Base-by-base conservation (phyloP, 257 asterid genomes). In the Nemophila menziesii region DNA sequence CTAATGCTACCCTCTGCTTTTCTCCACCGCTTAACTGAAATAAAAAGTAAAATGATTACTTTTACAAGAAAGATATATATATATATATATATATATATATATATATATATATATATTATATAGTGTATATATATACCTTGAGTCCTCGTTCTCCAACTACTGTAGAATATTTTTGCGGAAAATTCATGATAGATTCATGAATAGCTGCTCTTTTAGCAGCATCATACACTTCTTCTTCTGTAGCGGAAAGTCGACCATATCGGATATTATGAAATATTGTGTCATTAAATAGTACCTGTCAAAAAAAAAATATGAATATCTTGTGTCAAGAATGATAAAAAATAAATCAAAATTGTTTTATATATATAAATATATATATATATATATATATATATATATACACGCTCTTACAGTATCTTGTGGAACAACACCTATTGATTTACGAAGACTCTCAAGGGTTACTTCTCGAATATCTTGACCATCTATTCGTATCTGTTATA, bases 391-490 rank as follows among this genome's bases (percentile, higher is more conserved):
- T n/a, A n/a, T n/a, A n/a, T n/a, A n/a, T n/a, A n/a, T n/a, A n/a
- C n/a, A n/a, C n/a, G n/a, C n/a, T 69, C 98, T 90, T 68, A 90
- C 98, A 46, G 98, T 90, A 66, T 90, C 98, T 53, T 90, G 98
- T 46, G 98, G 98, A 75, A 90, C 98, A 49, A 90, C 89, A 16
- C 93, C 96, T 54, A 90, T 67, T 52, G 92, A 78, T 65, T 81
- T 79, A 58, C 98, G 79, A 48, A 90, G 98, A 71, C 96, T 85
- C 63, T 85, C 80, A 46, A 90, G 85, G 8, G 96, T 85, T 40
- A 90, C 86, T 22, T 51, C 54, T 52, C 74, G 79, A 54, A 85
- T 69, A 75, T 90, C 96, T 72, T 90, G 98, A 41, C 93, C 92
- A 54, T 85, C 98, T 56, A 90, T 73, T 48, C 61, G 73, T 68